Conservation (phyloP, 1,284 basidiomycete genomes). For the Austropuccinia psidii region DNA sequence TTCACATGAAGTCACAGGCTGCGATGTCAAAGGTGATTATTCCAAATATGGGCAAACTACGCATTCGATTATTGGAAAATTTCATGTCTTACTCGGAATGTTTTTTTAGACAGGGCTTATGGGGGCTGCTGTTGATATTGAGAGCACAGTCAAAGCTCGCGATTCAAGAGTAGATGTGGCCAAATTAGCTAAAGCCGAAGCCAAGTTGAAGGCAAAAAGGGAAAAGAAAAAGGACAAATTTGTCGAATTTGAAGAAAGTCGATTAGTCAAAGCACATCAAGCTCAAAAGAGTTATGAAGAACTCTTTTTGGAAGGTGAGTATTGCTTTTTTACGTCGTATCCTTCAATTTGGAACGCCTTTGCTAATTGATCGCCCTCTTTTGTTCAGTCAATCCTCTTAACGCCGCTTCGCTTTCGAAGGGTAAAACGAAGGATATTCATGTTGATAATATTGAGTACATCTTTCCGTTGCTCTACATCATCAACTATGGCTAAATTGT, state of each 20-base stretch:
- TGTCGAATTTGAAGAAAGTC: slow-evolving; percentile 77
- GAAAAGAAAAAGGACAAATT: slow-evolving; percentile 67
- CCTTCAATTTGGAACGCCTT: slow-evolving; percentile 1
- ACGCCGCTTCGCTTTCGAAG: slow-evolving; percentile 67
- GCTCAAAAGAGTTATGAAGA: slow-evolving; percentile 59
- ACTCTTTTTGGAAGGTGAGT: slow-evolving; percentile 21
- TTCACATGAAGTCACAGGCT: slow-evolving; percentile 79
- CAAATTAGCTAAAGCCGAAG: slow-evolving; percentile 97
- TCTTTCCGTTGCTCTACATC: not conserved
- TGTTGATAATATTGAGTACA: slow-evolving; percentile 74
- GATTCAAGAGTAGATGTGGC: slow-evolving; percentile 93
- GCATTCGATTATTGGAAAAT: slow-evolving; percentile 49
- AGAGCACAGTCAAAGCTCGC: slow-evolving; percentile 63
- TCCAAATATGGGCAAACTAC: slow-evolving; percentile 45
- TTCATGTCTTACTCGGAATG: slow-evolving; percentile 56
- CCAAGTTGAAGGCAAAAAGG: slow-evolving; percentile 94
- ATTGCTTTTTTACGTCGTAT: not conserved
- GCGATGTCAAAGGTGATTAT: slow-evolving; percentile 46
- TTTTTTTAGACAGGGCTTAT: slow-evolving; percentile 61
- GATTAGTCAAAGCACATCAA: slow-evolving; percentile 85
- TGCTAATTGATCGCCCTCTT: slow-evolving; percentile 76
- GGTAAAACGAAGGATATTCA: slow-evolving; percentile 97
- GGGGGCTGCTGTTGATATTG: slow-evolving; percentile 78
- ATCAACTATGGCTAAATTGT: not conserved
- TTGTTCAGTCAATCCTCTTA: slow-evolving; percentile 79